Conservation (phyloP, 169 alveolate species). For the Neospora caninum region DNA sequence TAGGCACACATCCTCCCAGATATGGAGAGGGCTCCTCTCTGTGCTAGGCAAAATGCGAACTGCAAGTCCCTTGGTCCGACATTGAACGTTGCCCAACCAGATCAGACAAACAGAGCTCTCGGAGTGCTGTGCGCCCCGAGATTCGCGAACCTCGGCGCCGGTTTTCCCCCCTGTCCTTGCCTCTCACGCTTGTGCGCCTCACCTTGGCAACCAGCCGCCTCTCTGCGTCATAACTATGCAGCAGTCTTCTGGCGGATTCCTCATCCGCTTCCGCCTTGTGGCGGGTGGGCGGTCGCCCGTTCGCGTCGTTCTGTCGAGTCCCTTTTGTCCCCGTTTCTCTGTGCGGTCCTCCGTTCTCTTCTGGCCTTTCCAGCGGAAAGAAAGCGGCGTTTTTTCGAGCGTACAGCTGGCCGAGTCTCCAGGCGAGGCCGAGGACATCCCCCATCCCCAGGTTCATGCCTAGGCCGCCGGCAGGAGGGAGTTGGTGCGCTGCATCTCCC, state of each 20-base stretch:
- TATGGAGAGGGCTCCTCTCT: too few relatives aligned
- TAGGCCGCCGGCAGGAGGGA: constrained; percentile 95
- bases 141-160: too few relatives aligned
- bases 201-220: constrained; percentile 61
- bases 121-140: too few relatives aligned
- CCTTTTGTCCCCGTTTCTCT: background rate
- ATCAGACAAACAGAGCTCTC: too few relatives aligned
- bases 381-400: constrained; percentile 24
- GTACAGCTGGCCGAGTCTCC: constrained; percentile 78
- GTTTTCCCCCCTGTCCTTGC: too few relatives aligned
- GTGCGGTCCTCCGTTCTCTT: background rate
- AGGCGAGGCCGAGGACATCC: constrained; percentile 83
- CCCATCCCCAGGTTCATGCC: constrained; percentile 94
- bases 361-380: background rate
- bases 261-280: background rate
- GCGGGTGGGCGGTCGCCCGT: background rate
- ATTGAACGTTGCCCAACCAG: too few relatives aligned
- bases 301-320: background rate
- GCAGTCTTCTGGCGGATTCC: background rate
- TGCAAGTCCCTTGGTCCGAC: too few relatives aligned
- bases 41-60: too few relatives aligned
- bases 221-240: constrained; percentile 61
- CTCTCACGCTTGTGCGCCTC: background rate
- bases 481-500: constrained; percentile 94
- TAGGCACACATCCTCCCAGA: too few relatives aligned